Base-by-base conservation (phyloP, 2,329 filamentous ascomycete species). In the Raffaelea ambrosiae region DNA sequence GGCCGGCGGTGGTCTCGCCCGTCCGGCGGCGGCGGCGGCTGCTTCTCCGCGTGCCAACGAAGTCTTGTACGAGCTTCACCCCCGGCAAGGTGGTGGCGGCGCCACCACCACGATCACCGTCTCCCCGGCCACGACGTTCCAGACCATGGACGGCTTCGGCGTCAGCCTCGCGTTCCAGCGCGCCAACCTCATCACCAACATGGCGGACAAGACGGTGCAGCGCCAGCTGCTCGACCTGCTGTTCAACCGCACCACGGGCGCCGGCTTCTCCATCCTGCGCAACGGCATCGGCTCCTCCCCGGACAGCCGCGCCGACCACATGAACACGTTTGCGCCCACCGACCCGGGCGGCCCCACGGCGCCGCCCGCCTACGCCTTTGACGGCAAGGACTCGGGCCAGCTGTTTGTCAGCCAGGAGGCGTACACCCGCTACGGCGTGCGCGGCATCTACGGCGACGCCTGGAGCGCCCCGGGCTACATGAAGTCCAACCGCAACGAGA, bases 351-450 rank as follows among this genome's bases (percentile, higher is more conserved):
- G 61, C 3, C 67, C 71, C 1, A 59, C 52, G 2, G 64, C 61
- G 3, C 59, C 58, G 18, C 69, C 71, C 1, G 57, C 63, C 11
- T 76, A 75, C 47, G 56, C 59, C 11, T 74, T 70, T 64, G 69
- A 74, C 50, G 61, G 61, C 9, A 67, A 72, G 44, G 69, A 76
- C 47, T 59, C 61, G 13, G 70, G 71, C 7, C 76, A 79, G 61
- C 58, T 79, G 14, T 77, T 66, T 59, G 62, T 79, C 36, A 68
- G 69, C 8, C 65, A 77, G 58, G 63, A 74, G 57, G 74, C 74
- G 1, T 29, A 13, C 7, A 55, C 56, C 20, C 51, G 44, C 33
- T 66, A 68, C 43, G 51, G 51, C 18, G 51, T 52, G 20, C 48
- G 46, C 48, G 61, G 58, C 0, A 63, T 70, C 18, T 69, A 69